These are phyloP conservation scores for Emergomyces pasteurianus DNA, from an alignment of 2,329 filamentous ascomycete genomes.

Conservation along the genomic window DNA sequence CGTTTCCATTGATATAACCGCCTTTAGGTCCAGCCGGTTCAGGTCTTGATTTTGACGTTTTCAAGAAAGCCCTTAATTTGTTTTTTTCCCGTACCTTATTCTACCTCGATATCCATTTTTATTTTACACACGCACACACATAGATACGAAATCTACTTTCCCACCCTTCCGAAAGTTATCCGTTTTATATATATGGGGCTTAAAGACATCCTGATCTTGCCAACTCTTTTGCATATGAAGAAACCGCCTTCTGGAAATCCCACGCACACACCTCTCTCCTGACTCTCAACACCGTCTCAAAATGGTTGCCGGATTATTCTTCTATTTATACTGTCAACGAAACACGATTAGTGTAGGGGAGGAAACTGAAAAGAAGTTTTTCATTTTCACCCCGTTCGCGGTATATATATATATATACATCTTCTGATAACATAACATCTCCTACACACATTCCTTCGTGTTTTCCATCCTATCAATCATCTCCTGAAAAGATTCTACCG, in stretches of 20 bases:
- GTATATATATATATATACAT: neutral
- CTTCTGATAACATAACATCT: too few relatives aligned
- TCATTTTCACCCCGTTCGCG: neutral
- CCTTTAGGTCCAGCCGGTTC: constrained; percentile 22
- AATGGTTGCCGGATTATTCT: neutral
- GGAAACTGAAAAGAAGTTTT: neutral
- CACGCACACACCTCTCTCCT: neutral
- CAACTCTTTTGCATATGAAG: neutral
- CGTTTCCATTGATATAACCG: constrained; percentile 25
- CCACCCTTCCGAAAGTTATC: neutral
- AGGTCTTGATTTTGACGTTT: constrained; percentile 5
- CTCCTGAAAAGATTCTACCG: neutral
- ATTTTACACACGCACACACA: neutral
- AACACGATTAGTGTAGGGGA: neutral
- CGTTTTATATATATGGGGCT: neutral
- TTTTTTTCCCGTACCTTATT: neutral
- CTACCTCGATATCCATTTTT: neutral
- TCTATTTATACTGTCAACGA: neutral
- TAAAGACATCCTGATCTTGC: neutral
- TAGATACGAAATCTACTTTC: neutral
- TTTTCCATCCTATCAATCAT: neutral
- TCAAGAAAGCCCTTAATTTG: neutral
- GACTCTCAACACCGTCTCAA: neutral
- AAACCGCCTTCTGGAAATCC: neutral
- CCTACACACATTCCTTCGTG: neutral